phyloP scores from a whole-genome alignment of 768 basidiomycete genomes.

The Suillus occidentalis region DNA sequence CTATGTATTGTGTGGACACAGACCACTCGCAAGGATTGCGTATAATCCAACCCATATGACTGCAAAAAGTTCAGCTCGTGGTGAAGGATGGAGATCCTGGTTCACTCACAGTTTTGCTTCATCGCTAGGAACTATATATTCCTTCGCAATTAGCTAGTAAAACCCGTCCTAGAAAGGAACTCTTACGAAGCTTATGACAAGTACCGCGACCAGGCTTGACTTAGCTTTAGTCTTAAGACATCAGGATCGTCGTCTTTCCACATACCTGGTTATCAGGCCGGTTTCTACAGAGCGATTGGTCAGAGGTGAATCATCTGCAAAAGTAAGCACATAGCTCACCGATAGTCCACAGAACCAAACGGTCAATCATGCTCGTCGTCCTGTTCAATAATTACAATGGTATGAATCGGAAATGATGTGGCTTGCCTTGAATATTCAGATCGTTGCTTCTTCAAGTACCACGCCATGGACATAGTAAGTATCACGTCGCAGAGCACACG shows the following conservation, averaged over 20 bases:
- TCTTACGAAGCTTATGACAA: constrained; percentile 2
- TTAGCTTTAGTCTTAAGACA: not conserved
- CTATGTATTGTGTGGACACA: not conserved
- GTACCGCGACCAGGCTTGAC: not conserved
- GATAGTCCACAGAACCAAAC: constrained; percentile 6
- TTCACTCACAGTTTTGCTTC: constrained; percentile 1
- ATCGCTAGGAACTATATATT: not conserved
- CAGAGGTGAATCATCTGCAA: not conserved
- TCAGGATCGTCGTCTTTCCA: not conserved
- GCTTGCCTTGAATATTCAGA: not conserved
- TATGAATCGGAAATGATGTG: no score
- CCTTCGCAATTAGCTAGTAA: not conserved
- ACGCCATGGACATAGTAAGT: not conserved
- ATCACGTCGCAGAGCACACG: not conserved
- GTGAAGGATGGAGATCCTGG: not conserved
- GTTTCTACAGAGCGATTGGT: not conserved
- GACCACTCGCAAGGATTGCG: not conserved
- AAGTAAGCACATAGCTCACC: not conserved
- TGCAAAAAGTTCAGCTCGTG: not conserved
- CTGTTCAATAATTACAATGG: not conserved
- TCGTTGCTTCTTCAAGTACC: not conserved
- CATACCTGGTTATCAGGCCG: constrained; percentile 3
- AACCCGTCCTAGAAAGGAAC: not conserved
- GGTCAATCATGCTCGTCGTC: not conserved
- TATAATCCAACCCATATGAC: constrained; percentile 7